These are phyloP conservation scores for Trichoderma simmonsii DNA, from an alignment of 2,329 filamentous ascomycete species.

Conservation along the genomic window DNA sequence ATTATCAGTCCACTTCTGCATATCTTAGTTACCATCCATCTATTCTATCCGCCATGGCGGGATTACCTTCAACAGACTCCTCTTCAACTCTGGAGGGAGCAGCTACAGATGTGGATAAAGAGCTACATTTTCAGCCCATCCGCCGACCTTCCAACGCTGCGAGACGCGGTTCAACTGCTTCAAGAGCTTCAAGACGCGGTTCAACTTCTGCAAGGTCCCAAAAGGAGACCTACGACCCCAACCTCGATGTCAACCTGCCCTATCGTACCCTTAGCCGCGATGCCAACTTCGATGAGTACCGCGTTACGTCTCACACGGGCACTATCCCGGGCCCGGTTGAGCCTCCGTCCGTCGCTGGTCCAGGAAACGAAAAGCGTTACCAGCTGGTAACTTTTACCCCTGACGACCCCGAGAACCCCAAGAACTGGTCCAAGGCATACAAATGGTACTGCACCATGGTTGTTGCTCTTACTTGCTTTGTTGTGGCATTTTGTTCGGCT, in stretches of 20 bases:
- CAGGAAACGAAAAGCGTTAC: constrained; percentile 34
- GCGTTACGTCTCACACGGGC: constrained; percentile 58
- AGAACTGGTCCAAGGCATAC: constrained; percentile 75
- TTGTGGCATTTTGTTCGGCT: constrained; percentile 67
- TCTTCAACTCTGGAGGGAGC: neutral
- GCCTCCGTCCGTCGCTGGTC: constrained; percentile 26
- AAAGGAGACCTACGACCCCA: constrained; percentile 39
- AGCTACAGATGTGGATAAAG: neutral
- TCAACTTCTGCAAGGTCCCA: neutral
- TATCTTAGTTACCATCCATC: neutral
- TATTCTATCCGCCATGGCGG: neutral
- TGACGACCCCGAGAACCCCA: constrained; percentile 73
- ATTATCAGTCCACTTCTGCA: neutral
- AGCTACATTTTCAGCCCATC: neutral
- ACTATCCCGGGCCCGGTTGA: constrained; percentile 50
- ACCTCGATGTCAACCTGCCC: constrained; percentile 56
- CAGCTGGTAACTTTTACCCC: constrained; percentile 63
- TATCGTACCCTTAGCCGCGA: constrained; percentile 59
- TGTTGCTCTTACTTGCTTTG: constrained; percentile 72
- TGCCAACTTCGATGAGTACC: constrained; percentile 66
- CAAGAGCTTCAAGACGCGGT: neutral
- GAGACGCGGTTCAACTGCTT: neutral
- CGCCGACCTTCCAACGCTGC: neutral
- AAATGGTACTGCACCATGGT: constrained; percentile 89
- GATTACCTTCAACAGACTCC: neutral